Evolutionary conservation across 352 stramenopile species (phyloP), one percentile per base, ranked within the genome.

Genomic region (Pythium vanterpoolii): DNA sequence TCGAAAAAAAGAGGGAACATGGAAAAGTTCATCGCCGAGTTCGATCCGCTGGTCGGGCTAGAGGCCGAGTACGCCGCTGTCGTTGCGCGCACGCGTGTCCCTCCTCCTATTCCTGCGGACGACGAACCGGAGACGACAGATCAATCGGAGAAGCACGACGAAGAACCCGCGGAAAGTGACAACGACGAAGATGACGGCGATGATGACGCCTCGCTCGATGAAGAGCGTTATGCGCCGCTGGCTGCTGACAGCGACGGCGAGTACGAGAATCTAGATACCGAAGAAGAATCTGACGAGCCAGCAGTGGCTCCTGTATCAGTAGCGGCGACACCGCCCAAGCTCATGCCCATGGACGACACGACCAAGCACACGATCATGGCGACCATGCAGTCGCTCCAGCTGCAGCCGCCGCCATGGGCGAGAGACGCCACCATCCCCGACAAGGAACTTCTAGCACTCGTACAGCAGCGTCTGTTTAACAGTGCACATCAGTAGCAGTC

Each of bases 21-120:
- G 66, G 68, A 74, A 27, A 60, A 64, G 26, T 74, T 74, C 38
- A 21, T 66, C 31, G 58, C 60, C 21, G 49, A 54, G 21, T 69
- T 75, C 38, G 79, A 90, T 59, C 77, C 74, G 52, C 71, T 90
- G 2, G 74, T 64, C 40, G 46, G 58, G 56, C 68, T 90, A 1
- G 80, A 90, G 19, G 76, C 73, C 46, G 80, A 90, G 56, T 90
- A 90, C 56, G 76, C 72, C 18, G 71, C 72, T 8, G 74, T 88
- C 8, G 14, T 90, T 39, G 76, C 76, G 23, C 77, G 57, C 23
- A 55, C 47, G 68, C 60, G n/a, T 30, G n/a, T 28, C 14, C 38
- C 46, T 36, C 30, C 9, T 27, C 57, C 30, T 27, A n/a, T 26
- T 43, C 31, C 14, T 19, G 19, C 30, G 11, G 7, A 28, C 6